Evolutionary conservation across 2,329 filamentous ascomycete species (phyloP).

Genomic region (Hypoxylon sp.): DNA sequence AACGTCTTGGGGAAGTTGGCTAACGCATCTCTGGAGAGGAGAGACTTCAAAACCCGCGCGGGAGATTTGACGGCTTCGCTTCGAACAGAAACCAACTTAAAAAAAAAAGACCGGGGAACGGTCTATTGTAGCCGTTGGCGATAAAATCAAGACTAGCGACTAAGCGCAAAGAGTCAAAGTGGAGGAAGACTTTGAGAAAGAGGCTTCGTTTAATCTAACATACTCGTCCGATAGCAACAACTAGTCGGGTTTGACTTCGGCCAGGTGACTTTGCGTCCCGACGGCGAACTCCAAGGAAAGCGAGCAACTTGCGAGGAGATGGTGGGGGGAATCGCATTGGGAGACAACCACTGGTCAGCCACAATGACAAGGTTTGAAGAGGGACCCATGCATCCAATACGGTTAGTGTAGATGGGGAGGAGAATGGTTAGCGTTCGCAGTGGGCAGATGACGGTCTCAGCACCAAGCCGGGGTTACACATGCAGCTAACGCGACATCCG

Average conservation of each 20-base stretch:
- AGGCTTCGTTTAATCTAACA: conserved; percentile 19
- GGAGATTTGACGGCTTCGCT: conserved; percentile 8
- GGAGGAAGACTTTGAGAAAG: conserved; percentile 8
- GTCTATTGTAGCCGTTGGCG: conserved; percentile 17
- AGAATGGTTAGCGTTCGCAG: conserved; percentile 14
- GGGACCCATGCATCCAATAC: conserved; percentile 4
- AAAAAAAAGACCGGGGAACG: conserved; percentile 9
- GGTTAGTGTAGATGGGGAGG: conserved; percentile 21
- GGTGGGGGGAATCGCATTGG: conserved; percentile 34
- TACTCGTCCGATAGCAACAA: background rate
- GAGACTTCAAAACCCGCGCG: conserved; percentile 20
- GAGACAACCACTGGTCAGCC: conserved; percentile 18
- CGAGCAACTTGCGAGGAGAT: conserved; percentile 24
- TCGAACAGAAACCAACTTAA: conserved; percentile 15
- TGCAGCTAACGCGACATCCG: conserved; percentile 27
- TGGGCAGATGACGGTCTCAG: conserved; percentile 33
- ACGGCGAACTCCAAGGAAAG: conserved; percentile 27
- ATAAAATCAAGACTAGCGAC: conserved; percentile 18
- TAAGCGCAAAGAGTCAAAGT: conserved; percentile 14
- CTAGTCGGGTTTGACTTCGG: conserved; percentile 12
- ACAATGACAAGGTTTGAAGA: conserved; percentile 18
- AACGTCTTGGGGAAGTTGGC: conserved; percentile 16
- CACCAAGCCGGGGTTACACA: conserved; percentile 27
- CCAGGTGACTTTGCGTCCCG: conserved; percentile 27
- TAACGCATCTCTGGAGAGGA: conserved; percentile 27